Conservation (phyloP, 129 eudicot species). For the Daucus carota region DH1_v3.0 NC_030389.2:23706501-23707000, state of each 20-base stretch:
- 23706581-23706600: not conserved
- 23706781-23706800: not conserved
- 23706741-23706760: not conserved
- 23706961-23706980: slow-evolving; percentile 62
- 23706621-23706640: not conserved
- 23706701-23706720: not conserved
- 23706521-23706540: not conserved
- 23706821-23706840: slow-evolving; percentile 86
- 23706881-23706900: slow-evolving; percentile 84
- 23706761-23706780: not conserved
- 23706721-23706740: not conserved
- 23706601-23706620: not conserved
- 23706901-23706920: slow-evolving; percentile 94
- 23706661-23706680: not conserved
- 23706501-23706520: not conserved
- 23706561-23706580: not conserved
- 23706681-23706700: not conserved
- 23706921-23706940: slow-evolving; percentile 96
- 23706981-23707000: slow-evolving; percentile 88
- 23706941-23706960: slow-evolving; percentile 80
- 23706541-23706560: not conserved
- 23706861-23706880: slow-evolving; percentile 99
- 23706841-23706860: slow-evolving; percentile 90
- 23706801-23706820: slow-evolving; percentile 17
- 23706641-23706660: not conserved